Percentiles rank a stretch among this genome's conserved stretches.
These are phyloP conservation scores for Nelumbo lutea DNA, from an alignment of 164 flowering plant genomes.

Conservation along the genomic window DNA sequence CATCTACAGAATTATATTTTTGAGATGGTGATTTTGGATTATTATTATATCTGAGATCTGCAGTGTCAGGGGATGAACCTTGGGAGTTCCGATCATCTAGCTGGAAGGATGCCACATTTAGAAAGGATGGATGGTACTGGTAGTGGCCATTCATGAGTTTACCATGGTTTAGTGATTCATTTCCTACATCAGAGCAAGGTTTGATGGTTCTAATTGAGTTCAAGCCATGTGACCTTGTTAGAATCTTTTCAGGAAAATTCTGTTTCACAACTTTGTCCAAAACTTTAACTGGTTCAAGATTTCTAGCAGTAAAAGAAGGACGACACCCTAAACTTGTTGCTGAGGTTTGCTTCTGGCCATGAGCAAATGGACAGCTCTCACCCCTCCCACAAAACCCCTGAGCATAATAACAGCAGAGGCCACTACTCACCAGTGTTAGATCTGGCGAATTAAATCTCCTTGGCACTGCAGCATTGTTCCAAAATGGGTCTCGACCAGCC, in stretches of 20 bases:
- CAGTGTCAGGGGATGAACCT: conserved; percentile 8
- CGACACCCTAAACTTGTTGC: neutral
- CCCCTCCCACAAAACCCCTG: conserved; percentile 11
- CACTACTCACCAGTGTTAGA: neutral
- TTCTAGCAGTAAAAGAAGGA: conserved; percentile 10
- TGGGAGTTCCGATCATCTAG: conserved; percentile 14
- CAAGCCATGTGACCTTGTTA: conserved; percentile 29
- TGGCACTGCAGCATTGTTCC: conserved; percentile 5
- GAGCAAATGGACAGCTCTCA: conserved; percentile 7
- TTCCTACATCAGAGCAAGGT: conserved; percentile 18
- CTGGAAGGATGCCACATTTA: conserved; percentile 13
- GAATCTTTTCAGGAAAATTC: conserved; percentile 29
- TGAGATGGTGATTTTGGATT: conserved; percentile 15
- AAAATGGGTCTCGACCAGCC: conserved; percentile 20
- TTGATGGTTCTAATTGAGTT: conserved; percentile 25
- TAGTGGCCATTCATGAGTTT: conserved; percentile 14
- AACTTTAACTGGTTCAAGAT: conserved; percentile 9
- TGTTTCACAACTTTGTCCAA: conserved; percentile 21
- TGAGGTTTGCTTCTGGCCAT: conserved; percentile 3
- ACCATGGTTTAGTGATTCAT: conserved; percentile 19
- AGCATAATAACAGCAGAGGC: conserved; percentile 1
- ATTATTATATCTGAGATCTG: conserved; percentile 11
- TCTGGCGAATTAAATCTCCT: conserved; percentile 12
- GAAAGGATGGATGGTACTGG: conserved; percentile 7
- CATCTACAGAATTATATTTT: conserved; percentile 31